Percentiles rank a stretch among this genome's conserved stretches.
Evolutionary conservation across 768 basidiomycete species (phyloP).

Genomic region (Crucibulum laeve): DNA sequence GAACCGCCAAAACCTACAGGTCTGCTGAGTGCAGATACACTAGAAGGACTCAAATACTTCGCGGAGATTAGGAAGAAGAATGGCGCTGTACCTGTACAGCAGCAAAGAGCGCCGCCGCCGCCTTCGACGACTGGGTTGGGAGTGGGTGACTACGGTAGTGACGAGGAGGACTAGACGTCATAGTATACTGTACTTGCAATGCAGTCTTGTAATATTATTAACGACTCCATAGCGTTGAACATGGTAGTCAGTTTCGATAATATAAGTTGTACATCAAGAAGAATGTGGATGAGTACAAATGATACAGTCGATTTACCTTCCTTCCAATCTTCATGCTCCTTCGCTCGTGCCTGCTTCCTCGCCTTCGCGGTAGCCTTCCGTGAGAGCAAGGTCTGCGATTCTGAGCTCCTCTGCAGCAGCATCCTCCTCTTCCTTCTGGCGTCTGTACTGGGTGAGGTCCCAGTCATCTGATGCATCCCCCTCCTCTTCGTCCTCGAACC

Average conservation of each 20-base stretch:
- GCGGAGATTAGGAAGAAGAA: constrained; percentile 79
- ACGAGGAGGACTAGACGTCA: constrained; percentile 40
- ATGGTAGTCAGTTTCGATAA: too few relatives aligned
- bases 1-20: constrained; percentile 41
- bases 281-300: too few relatives aligned
- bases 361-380: constrained; percentile 23
- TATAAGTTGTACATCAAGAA: too few relatives aligned
- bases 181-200: neutral
- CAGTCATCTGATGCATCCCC: constrained; percentile 48
- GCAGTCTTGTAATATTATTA: neutral
- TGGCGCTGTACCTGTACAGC: constrained; percentile 27
- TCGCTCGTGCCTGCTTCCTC: constrained; percentile 26
- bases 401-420: constrained; percentile 46
- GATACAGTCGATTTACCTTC: too few relatives aligned
- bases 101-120: constrained; percentile 23
- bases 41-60: constrained; percentile 90
- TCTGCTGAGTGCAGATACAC: constrained; percentile 75
- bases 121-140: constrained; percentile 46
- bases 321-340: too few relatives aligned
- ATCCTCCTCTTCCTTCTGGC: constrained; percentile 59
- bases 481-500: constrained; percentile 80
- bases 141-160: constrained; percentile 77
- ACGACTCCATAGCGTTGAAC: neutral
- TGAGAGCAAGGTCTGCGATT: constrained; percentile 40
- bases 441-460: constrained; percentile 59